A percentile compares a stretch with the other conserved stretches of the same genome.
Conservation (phyloP, 371 early-diverging fungal species). For the Mortierella sp. region DNA sequence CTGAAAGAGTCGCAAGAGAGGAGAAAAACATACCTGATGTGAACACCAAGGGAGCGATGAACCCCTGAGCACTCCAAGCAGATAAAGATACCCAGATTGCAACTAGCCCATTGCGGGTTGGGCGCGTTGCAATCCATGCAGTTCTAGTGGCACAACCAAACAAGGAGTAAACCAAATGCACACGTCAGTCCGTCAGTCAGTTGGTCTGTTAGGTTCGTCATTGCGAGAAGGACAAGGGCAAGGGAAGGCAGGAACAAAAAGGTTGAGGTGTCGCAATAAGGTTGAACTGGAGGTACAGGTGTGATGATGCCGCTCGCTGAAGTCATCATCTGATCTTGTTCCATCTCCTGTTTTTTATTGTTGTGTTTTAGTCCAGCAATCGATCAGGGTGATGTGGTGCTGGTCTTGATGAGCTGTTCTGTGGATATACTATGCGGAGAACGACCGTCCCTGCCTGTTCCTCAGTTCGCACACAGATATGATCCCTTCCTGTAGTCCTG, state of each 20-base stretch:
- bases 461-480: not conserved
- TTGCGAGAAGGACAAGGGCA: not conserved
- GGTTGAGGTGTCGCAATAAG: not conserved
- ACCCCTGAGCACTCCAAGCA: constrained; percentile 97
- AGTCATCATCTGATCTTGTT: not conserved
- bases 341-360: not conserved
- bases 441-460: too few species aligned
- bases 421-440: too few species aligned
- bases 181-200: constrained; percentile 4
- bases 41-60: constrained; percentile 96
- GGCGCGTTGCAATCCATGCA: constrained; percentile 91
- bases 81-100: constrained; percentile 96
- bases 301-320: not conserved
- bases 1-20: not conserved
- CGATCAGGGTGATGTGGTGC: not conserved
- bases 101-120: constrained; percentile 95
- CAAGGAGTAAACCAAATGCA: not conserved
- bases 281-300: not conserved
- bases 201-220: not conserved
- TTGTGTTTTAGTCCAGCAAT: not conserved
- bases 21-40: constrained; percentile 73
- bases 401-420: not conserved
- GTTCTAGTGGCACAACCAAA: constrained; percentile 50
- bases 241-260: not conserved
- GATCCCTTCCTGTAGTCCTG: not conserved